These are phyloP conservation scores for Magnusiomyces tetraspermus DNA, from an alignment of 1,139 yeast species.

Conservation along the genomic window DNA sequence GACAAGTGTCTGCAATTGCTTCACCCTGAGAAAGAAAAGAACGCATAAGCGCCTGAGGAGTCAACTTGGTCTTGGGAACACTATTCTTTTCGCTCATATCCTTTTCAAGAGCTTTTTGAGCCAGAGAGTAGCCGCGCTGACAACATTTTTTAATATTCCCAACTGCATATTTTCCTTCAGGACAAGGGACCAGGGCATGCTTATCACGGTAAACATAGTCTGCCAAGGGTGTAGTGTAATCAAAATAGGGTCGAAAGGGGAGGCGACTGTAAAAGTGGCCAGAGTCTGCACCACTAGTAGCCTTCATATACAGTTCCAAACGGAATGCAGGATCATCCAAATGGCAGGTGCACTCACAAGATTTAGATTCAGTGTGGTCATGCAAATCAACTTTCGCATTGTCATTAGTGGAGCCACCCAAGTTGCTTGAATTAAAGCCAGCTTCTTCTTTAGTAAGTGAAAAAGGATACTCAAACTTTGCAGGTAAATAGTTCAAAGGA, in stretches of 20 bases:
- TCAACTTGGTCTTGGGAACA: neutral
- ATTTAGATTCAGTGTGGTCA: neutral
- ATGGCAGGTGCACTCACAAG: constrained; percentile 2
- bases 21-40: neutral
- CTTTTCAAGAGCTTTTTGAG: neutral
- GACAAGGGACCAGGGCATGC: neutral
- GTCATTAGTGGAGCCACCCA: constrained; percentile 13
- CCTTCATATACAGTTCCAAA: constrained; percentile 1
- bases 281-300: neutral
- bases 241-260: constrained; percentile 3
- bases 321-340: neutral
- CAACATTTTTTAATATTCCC: neutral
- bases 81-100: neutral
- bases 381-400: constrained; percentile 13
- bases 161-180: neutral
- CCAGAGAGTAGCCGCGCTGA: neutral
- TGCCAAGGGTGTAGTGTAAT: neutral
- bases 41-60: neutral
- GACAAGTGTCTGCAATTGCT: constrained; percentile 1
- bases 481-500: neutral
- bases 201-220: neutral
- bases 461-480: neutral
- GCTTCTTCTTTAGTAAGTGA: neutral
- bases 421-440: neutral
- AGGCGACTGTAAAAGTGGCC: neutral